Percentiles rank a stretch among this genome's conserved stretches.
phyloP scores from a whole-genome alignment of 192 early-diverging fungal species.

The Pecoramyces ruminantium region DNA sequence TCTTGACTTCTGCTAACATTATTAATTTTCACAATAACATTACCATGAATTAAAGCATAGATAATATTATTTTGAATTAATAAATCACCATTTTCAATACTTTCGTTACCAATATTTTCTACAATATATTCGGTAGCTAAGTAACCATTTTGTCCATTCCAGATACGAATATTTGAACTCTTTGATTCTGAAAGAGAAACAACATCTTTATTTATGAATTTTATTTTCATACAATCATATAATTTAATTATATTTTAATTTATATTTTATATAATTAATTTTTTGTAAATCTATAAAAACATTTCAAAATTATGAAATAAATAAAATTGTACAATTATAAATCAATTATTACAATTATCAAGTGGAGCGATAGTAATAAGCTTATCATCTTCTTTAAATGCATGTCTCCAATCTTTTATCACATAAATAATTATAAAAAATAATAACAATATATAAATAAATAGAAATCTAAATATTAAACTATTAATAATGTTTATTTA shows the following conservation, averaged over 20 bases:
- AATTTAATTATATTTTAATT: no score
- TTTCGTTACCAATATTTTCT: not conserved
- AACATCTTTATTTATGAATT: not conserved
- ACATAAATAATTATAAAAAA: not conserved
- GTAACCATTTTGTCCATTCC: not conserved
- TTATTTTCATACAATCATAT: no score
- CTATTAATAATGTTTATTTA: no score
- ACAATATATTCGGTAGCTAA: not conserved
- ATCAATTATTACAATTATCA: not conserved
- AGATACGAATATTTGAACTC: not conserved
- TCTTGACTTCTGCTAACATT: not conserved
- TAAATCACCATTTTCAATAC: not conserved
- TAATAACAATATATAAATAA: not conserved
- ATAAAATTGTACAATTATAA: no score
- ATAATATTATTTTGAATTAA: not conserved
- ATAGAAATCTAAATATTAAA: no score
- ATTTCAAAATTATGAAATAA: no score
- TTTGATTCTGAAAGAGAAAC: not conserved
- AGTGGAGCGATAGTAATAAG: not conserved
- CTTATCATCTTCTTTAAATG: not conserved
- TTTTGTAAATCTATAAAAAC: no score
- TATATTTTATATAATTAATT: no score
- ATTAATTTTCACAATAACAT: not conserved
- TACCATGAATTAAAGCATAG: not conserved
- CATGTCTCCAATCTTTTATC: not conserved